Conservation (phyloP, 2,329 filamentous ascomycete genomes). For the Sporothrix brunneoviolacea region DNA sequence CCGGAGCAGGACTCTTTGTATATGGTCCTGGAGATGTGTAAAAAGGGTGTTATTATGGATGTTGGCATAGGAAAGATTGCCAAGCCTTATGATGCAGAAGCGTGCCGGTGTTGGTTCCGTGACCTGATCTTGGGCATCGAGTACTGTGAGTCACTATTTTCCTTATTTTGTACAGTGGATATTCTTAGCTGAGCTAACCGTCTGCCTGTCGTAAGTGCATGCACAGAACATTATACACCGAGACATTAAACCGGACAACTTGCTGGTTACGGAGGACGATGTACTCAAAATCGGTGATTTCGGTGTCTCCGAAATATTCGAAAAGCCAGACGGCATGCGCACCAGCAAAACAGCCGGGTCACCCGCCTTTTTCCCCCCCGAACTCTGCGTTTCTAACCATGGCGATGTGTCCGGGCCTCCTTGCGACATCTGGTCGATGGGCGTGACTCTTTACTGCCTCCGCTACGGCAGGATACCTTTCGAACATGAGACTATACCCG, state of each 20-base stretch:
- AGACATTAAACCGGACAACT: conserved; percentile 97
- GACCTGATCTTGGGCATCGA: conserved; percentile 93
- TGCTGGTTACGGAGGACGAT: conserved; percentile 81
- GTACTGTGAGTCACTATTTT: conserved; percentile 56
- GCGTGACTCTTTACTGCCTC: conserved; percentile 86
- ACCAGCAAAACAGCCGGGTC: conserved; percentile 91
- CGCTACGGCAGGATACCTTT: conserved; percentile 87
- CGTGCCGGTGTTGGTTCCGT: conserved; percentile 85
- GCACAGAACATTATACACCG: conserved; percentile 90
- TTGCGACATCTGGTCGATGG: conserved; percentile 98
- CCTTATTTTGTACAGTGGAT: no score
- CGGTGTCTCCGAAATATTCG: conserved; percentile 98
- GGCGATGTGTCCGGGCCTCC: conserved; percentile 82
- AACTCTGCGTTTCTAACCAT: conserved; percentile 81
- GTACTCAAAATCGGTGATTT: conserved; percentile 98
- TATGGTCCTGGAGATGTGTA: conserved; percentile 99
- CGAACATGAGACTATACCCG: conserved; percentile 68
- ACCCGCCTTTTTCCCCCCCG: conserved; percentile 88
- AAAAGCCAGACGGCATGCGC: conserved; percentile 76
- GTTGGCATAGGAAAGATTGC: conserved; percentile 80
- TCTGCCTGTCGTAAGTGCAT: conserved; percentile 54
- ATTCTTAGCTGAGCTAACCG: background rate
- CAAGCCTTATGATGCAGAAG: conserved; percentile 74
- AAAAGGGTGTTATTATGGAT: conserved; percentile 95
- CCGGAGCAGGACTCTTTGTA: conserved; percentile 93